phyloP scores from a whole-genome alignment of 352 stramenopile genomes.

The Globisporangium camurandrum region DNA sequence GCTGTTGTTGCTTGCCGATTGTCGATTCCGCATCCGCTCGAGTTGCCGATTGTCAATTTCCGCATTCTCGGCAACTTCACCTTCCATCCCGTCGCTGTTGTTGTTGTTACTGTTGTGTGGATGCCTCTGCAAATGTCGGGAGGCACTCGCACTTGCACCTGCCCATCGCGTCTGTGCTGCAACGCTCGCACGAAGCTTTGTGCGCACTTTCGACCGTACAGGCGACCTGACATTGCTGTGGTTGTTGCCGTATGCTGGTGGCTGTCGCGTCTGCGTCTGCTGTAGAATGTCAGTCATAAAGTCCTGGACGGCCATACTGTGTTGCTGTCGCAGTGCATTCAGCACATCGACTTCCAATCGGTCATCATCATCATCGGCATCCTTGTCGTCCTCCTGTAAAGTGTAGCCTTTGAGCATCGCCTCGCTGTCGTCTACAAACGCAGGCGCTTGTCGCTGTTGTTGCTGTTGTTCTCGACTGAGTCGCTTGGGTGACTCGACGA shows the following conservation, averaged over 20 bases:
- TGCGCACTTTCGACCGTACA: too few relatives aligned
- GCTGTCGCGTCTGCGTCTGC: constrained; percentile 6
- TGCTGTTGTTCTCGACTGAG: too few relatives aligned
- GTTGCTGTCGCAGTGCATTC: constrained; percentile 36
- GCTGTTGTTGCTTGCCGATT: neutral
- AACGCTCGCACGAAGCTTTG: too few relatives aligned
- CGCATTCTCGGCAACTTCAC: too few relatives aligned
- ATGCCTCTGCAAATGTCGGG: constrained; percentile 13
- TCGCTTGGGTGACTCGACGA: neutral
- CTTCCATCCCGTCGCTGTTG: too few relatives aligned
- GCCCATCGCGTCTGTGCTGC: constrained; percentile 1
- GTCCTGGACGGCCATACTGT: constrained; percentile 44
- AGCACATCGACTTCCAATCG: constrained; percentile 15
- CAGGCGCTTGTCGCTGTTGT: too few relatives aligned
- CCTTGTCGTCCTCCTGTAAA: constrained; percentile 3
- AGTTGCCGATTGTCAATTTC: too few relatives aligned
- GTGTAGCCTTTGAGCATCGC: neutral
- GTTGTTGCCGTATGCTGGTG: constrained; percentile 4
- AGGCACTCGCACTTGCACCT: neutral
- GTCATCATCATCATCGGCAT: constrained; percentile 8
- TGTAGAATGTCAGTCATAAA: constrained; percentile 41
- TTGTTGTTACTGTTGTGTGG: too few relatives aligned
- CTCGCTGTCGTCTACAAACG: too few relatives aligned
- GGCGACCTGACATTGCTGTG: too few relatives aligned
- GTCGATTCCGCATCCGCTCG: constrained; percentile 23